Conservation (phyloP, 202 grass and related monocot species). For the Digitaria exilis region DNA sequence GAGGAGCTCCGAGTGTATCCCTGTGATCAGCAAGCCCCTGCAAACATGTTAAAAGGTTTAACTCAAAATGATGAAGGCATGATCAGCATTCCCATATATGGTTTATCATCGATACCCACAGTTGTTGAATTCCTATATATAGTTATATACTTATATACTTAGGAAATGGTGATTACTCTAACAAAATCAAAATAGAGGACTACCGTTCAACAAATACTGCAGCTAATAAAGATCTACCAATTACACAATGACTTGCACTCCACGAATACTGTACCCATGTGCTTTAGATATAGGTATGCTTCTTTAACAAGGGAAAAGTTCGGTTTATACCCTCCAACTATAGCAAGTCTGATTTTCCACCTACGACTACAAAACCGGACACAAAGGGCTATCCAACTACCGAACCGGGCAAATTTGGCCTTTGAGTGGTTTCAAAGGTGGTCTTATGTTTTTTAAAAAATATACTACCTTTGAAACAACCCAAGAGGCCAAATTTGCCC, state of each 20-base stretch:
- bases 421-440: too few species aligned
- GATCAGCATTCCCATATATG: background rate
- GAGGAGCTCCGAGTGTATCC: slow-evolving; percentile 79
- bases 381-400: too few species aligned
- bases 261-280: background rate
- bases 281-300: background rate
- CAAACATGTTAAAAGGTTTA: background rate
- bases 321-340: too few species aligned
- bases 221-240: background rate
- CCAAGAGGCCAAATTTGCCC: too few species aligned
- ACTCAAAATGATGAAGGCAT: background rate
- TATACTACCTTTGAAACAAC: too few species aligned
- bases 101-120: background rate
- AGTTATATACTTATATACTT: too few species aligned
- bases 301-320: too few species aligned
- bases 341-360: too few species aligned
- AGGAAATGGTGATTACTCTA: background rate
- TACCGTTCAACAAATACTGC: background rate
- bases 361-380: too few species aligned
- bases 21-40: slow-evolving; percentile 98
- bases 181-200: background rate
- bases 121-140: background rate
- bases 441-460: too few species aligned
- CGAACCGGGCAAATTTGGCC: too few species aligned
- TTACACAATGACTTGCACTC: background rate